Conservation (phyloP, 179 eudicot species). For the Pouteria campechiana region DNA sequence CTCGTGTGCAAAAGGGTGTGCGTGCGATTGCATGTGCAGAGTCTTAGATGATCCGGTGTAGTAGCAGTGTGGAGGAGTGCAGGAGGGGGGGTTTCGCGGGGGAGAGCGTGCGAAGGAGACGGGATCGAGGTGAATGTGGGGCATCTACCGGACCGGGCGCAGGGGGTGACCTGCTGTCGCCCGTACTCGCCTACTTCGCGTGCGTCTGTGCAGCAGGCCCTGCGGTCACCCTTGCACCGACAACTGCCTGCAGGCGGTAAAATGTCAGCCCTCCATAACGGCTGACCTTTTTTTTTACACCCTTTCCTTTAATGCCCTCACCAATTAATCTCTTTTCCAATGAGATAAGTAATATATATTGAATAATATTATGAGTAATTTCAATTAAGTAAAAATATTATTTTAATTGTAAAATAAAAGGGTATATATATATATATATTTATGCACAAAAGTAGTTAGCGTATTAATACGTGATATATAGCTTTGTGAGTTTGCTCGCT, state of each 20-base stretch:
- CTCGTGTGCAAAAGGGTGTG: too few species aligned
- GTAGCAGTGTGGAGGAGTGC: not conserved
- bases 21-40: too few species aligned
- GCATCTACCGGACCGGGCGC: conserved; percentile 15
- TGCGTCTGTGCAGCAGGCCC: conserved; percentile 12
- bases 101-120: not conserved
- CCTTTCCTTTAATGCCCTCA: not conserved
- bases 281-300: not conserved
- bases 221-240: conserved; percentile 11
- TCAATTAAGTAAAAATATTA: too few species aligned
- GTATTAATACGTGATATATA: too few species aligned
- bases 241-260: conserved; percentile 23
- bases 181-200: conserved; percentile 12
- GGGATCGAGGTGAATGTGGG: conserved; percentile 28
- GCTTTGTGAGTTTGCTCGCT: too few species aligned
- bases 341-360: too few species aligned
- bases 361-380: too few species aligned
- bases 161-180: conserved; percentile 6
- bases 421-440: too few species aligned
- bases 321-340: conserved; percentile 10
- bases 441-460: too few species aligned
- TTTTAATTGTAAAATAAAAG: too few species aligned
- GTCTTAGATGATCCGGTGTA: too few species aligned
- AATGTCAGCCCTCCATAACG: conserved; percentile 4
- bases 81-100: conserved; percentile 1